phyloP scores from a whole-genome alignment of 2,329 filamentous ascomycete species.

The Xylariaceae sp. region DNA sequence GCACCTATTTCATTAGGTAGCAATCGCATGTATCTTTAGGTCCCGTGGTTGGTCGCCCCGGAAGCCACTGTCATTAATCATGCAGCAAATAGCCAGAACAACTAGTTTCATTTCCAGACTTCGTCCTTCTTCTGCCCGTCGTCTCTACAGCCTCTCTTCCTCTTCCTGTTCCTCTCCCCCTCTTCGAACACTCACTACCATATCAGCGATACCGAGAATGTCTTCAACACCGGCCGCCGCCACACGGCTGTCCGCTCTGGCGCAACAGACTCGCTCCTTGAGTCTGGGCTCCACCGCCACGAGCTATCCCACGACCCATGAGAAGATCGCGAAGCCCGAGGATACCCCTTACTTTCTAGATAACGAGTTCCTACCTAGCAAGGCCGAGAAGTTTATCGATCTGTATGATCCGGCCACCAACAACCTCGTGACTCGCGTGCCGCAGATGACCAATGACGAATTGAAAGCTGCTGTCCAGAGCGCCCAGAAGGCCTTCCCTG shows the following conservation, averaged over 20 bases:
- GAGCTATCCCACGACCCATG: conserved; percentile 65
- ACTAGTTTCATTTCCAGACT: conserved; percentile 25
- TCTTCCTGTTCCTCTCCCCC: conserved; percentile 7
- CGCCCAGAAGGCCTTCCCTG: conserved; percentile 68
- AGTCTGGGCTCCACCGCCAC: conserved; percentile 50
- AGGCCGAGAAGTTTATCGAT: conserved; percentile 68
- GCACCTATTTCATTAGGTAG: not conserved
- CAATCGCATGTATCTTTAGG: not conserved
- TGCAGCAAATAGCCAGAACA: conserved; percentile 30
- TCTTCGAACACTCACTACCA: conserved; percentile 12
- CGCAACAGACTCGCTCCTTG: conserved; percentile 48
- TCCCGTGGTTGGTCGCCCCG: conserved; percentile 7
- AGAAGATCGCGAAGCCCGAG: conserved; percentile 58
- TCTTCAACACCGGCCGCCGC: conserved; percentile 37
- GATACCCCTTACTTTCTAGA: conserved; percentile 78
- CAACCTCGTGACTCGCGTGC: conserved; percentile 76
- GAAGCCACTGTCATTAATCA: conserved; percentile 11
- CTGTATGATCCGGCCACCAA: conserved; percentile 79
- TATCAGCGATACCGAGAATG: conserved; percentile 29
- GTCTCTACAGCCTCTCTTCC: conserved; percentile 21
- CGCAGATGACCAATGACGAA: conserved; percentile 74
- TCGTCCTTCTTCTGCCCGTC: conserved; percentile 24
- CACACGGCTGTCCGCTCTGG: conserved; percentile 53
- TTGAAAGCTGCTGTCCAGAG: conserved; percentile 69
- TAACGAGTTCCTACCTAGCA: conserved; percentile 68